Evolutionary conservation across 2,329 filamentous ascomycete genomes (phyloP).

Genomic region (Colletotrichum trifolii): DNA sequence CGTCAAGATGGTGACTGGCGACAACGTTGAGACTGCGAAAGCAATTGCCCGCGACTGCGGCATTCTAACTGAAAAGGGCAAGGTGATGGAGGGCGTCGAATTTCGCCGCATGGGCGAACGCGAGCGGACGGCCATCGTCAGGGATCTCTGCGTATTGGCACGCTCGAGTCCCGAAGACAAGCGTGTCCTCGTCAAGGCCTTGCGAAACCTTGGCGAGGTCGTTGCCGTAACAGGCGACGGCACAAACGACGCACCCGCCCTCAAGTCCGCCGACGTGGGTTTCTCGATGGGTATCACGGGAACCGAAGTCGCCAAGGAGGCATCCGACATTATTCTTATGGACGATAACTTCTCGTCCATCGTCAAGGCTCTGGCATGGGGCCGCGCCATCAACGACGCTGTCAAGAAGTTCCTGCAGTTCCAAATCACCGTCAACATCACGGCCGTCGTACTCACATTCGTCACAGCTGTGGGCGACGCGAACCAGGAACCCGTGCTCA

Average conservation of each 20-base stretch:
- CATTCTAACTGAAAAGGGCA: conserved; percentile 68
- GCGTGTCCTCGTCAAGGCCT: conserved; percentile 70
- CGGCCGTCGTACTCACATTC: conserved; percentile 81
- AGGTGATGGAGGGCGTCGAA: conserved; percentile 70
- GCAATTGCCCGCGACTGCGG: conserved; percentile 60
- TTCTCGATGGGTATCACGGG: conserved; percentile 76
- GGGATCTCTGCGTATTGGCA: conserved; percentile 68
- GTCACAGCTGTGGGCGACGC: conserved; percentile 76
- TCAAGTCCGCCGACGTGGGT: conserved; percentile 75
- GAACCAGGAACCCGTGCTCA: conserved; percentile 75
- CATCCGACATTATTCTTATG: conserved; percentile 71
- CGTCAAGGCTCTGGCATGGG: conserved; percentile 71
- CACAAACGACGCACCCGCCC: conserved; percentile 73
- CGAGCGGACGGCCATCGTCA: conserved; percentile 61
- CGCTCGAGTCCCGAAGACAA: conserved; percentile 78
- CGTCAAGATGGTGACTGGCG: conserved; percentile 63
- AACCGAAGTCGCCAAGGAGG: conserved; percentile 73
- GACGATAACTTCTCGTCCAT: conserved; percentile 73
- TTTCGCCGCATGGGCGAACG: conserved; percentile 64
- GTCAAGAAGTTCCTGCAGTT: conserved; percentile 74
- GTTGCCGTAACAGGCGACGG: conserved; percentile 76
- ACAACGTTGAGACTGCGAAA: conserved; percentile 62
- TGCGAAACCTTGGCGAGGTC: conserved; percentile 73
- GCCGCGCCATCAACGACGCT: conserved; percentile 71
- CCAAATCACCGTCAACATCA: conserved; percentile 82